phyloP scores from a whole-genome alignment of 768 basidiomycete species.

The Pleurotus sapidus region DNA sequence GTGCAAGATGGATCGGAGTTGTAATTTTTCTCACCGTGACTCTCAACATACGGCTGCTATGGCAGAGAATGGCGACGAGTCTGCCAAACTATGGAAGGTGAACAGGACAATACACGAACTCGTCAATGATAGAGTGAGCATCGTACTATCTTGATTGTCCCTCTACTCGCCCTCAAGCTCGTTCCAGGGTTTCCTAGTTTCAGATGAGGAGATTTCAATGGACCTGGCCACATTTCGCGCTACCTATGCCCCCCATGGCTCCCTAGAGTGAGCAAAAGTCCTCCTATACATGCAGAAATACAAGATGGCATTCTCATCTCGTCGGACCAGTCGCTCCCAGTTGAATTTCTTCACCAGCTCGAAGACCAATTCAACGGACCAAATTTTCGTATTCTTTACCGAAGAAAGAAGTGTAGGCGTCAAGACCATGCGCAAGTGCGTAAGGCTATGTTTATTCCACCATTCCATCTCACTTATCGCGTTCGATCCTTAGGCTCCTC shows the following conservation, averaged over 20 bases:
- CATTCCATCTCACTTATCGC: slow-evolving; percentile 5
- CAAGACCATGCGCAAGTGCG: slow-evolving; percentile 96
- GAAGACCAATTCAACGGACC: slow-evolving; percentile 59
- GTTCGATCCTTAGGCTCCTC: slow-evolving; percentile 58
- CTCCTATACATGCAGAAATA: slow-evolving; percentile 4
- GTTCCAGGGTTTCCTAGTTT: slow-evolving; percentile 84
- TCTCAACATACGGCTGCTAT: slow-evolving; percentile 34
- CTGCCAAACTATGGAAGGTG: slow-evolving; percentile 92
- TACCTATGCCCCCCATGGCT: slow-evolving; percentile 70
- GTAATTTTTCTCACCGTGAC: slow-evolving; percentile 35
- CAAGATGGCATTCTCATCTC: slow-evolving; percentile 6
- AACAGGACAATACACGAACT: slow-evolving; percentile 96
- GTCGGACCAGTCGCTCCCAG: slow-evolving; percentile 65
- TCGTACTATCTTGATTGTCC: slow-evolving; percentile 20
- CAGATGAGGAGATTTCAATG: slow-evolving; percentile 93
- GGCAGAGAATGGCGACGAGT: slow-evolving; percentile 70
- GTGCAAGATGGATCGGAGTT: slow-evolving; percentile 48
- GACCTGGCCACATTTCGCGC: slow-evolving; percentile 75
- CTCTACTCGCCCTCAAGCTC: slow-evolving; percentile 6
- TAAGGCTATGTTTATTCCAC: slow-evolving; percentile 11
- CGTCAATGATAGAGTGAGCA: slow-evolving; percentile 85
- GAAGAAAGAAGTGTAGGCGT: slow-evolving; percentile 95
- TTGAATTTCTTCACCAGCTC: slow-evolving; percentile 91
- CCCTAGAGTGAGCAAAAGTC: slow-evolving; percentile 74
- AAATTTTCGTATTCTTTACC: slow-evolving; percentile 95